Conservation (phyloP, 73 alveolate genomes). For the Paramecium sonneborni region DNA sequence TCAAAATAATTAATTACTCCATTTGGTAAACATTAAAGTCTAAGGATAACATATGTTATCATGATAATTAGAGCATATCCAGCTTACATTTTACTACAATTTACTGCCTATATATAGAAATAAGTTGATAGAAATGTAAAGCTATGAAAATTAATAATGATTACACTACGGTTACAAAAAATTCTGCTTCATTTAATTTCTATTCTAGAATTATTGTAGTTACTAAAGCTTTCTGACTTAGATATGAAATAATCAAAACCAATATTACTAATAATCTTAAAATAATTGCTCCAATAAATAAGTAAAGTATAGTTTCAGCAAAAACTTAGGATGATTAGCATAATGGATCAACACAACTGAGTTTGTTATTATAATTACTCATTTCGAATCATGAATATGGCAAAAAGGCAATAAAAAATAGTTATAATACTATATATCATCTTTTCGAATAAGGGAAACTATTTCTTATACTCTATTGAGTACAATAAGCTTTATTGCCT, state of each 20-base stretch:
- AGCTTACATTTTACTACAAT: neutral
- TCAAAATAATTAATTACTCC: constrained; percentile 15
- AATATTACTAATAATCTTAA: neutral
- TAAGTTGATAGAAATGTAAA: neutral
- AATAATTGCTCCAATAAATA: neutral
- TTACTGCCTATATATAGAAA: neutral
- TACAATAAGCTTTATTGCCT: neutral
- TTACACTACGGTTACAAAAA: constrained; percentile 10
- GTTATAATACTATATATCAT: neutral
- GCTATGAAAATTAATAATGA: neutral
- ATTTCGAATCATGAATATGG: neutral
- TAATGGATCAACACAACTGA: neutral
- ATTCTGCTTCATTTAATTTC: constrained; percentile 37
- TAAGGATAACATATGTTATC: neutral
- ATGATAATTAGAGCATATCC: neutral
- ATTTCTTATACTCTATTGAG: neutral
- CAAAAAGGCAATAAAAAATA: neutral
- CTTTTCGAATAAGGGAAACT: constrained; percentile 15
- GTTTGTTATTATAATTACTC: neutral
- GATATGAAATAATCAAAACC: neutral
- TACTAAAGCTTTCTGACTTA: neutral
- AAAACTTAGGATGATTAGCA: neutral
- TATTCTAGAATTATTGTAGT: neutral
- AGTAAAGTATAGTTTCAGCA: neutral
- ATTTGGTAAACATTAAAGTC: constrained; percentile 14